These are phyloP conservation scores for Ophiosphaerella narmari DNA, from an alignment of 2,329 filamentous ascomycete genomes.

Conservation along the genomic window DNA sequence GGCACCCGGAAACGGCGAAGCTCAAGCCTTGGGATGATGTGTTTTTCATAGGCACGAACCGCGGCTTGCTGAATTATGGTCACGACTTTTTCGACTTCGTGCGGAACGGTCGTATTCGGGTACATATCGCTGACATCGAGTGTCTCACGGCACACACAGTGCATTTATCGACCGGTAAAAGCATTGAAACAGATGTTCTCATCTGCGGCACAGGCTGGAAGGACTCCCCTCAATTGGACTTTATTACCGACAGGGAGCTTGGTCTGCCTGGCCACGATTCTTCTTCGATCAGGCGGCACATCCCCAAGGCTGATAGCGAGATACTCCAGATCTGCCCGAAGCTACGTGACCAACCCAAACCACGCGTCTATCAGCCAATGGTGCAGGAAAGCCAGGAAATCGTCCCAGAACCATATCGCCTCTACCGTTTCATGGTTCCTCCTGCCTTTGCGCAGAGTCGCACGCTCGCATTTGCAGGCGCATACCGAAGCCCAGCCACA, in stretches of 20 bases:
- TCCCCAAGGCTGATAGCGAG: slow-evolving; percentile 52
- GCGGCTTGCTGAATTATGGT: slow-evolving; percentile 65
- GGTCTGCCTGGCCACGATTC: slow-evolving; percentile 27
- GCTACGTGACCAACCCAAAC: slow-evolving; percentile 56
- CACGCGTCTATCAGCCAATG: slow-evolving; percentile 11
- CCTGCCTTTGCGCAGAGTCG: slow-evolving; percentile 12
- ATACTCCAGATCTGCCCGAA: slow-evolving; percentile 60
- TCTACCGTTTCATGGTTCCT: slow-evolving; percentile 53
- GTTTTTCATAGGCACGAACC: slow-evolving; percentile 60
- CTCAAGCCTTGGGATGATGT: slow-evolving; percentile 49
- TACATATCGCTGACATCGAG: slow-evolving; percentile 62
- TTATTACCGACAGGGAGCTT: slow-evolving; percentile 43
- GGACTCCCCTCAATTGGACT: slow-evolving; percentile 57
- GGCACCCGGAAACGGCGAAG: slow-evolving; percentile 46
- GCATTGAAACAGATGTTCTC: slow-evolving; percentile 55
- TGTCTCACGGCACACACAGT: slow-evolving; percentile 53
- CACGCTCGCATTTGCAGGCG: slow-evolving; percentile 46
- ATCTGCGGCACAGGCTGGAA: slow-evolving; percentile 64
- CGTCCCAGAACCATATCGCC: slow-evolving; percentile 45
- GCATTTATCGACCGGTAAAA: slow-evolving; percentile 54
- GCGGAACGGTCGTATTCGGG: slow-evolving; percentile 55
- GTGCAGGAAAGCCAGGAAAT: slow-evolving; percentile 6
- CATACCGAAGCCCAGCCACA: slow-evolving; percentile 44
- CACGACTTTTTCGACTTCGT: slow-evolving; percentile 63
- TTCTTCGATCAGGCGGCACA: slow-evolving; percentile 8